These are phyloP conservation scores for Backusella sp. DNA, from an alignment of 192 early-diverging fungal species.

Conservation along the genomic window DNA sequence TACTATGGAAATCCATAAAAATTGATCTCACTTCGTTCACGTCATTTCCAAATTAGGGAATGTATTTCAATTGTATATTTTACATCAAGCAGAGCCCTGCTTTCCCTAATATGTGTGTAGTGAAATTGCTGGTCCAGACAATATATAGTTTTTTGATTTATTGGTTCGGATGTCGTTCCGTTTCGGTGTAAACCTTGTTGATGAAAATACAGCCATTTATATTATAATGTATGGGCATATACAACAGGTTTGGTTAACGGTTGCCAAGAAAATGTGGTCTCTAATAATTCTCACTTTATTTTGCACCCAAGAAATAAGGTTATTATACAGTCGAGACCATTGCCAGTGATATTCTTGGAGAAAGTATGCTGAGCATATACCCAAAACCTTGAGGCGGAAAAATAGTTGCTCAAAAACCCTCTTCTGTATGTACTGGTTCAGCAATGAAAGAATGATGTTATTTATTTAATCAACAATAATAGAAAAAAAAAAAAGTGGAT, in stretches of 20 bases:
- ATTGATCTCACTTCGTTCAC: not conserved
- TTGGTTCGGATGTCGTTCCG: not conserved
- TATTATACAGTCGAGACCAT: not conserved
- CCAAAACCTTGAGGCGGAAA: not conserved
- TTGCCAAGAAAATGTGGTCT: conserved; percentile 15
- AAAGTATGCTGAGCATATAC: conserved; percentile 24
- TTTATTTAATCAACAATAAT: too few relatives aligned
- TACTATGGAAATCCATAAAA: too few relatives aligned
- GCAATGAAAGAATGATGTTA: not conserved
- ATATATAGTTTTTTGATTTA: not conserved
- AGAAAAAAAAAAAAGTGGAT: too few relatives aligned
- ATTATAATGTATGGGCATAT: too few relatives aligned
- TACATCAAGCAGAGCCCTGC: not conserved
- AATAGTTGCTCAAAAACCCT: not conserved
- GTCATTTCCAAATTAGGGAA: not conserved
- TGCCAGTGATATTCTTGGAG: conserved; percentile 7
- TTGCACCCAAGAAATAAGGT: conserved; percentile 13
- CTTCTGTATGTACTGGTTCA: not conserved
- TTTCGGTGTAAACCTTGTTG: not conserved
- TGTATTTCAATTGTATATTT: not conserved
- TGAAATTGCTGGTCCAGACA: not conserved
- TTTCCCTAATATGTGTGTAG: not conserved
- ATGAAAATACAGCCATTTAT: too few relatives aligned
- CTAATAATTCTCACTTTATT: not conserved
- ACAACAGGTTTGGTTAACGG: conserved; percentile 1